Percentiles rank a stretch among this genome's conserved stretches.
phyloP scores from a whole-genome alignment of 352 stramenopile species.

The Phytopythium cucurbitacearum region DNA sequence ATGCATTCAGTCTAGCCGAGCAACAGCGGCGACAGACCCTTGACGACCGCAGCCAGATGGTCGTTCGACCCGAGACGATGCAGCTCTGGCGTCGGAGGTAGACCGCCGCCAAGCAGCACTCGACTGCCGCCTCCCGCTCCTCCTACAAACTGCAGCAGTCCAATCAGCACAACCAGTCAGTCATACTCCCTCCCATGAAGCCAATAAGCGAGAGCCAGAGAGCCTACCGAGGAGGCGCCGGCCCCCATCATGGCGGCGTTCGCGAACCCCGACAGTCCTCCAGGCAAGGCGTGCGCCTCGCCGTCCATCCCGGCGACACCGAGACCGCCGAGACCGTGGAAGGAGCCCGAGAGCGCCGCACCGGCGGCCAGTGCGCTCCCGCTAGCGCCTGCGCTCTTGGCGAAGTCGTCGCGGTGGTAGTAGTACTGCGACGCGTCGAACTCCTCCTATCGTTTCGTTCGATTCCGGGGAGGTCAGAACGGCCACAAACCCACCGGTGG shows the following conservation, averaged over 20 bases:
- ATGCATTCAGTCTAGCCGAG: neutral
- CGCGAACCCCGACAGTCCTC: constrained; percentile 42
- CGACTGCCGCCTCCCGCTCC: constrained; percentile 22
- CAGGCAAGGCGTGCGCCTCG: constrained; percentile 12
- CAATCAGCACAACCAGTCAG: constrained; percentile 2
- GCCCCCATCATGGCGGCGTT: constrained; percentile 34
- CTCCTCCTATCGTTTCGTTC: constrained; percentile 34
- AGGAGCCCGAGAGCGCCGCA: constrained; percentile 17
- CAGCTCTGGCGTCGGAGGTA: constrained; percentile 41
- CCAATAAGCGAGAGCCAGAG: neutral
- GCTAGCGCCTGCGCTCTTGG: constrained; percentile 26
- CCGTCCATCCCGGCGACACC: constrained; percentile 47
- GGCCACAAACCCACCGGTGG: neutral
- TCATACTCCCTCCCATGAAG: neutral
- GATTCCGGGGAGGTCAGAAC: neutral
- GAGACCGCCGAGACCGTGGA: constrained; percentile 29
- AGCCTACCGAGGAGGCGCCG: constrained; percentile 34
- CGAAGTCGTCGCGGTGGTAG: constrained; percentile 79
- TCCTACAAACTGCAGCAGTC: constrained; percentile 45
- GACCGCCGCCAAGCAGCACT: constrained; percentile 19
- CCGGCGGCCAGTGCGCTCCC: constrained; percentile 1
- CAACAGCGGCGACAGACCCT: constrained; percentile 14
- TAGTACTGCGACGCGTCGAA: constrained; percentile 89
- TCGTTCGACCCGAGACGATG: constrained; percentile 57
- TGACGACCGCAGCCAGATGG: constrained; percentile 22